Evolutionary conservation across 495 filamentous ascomycete species (phyloP), one percentile per base, ranked within the genome.

Genomic region (Neurospora sp.): DNA sequence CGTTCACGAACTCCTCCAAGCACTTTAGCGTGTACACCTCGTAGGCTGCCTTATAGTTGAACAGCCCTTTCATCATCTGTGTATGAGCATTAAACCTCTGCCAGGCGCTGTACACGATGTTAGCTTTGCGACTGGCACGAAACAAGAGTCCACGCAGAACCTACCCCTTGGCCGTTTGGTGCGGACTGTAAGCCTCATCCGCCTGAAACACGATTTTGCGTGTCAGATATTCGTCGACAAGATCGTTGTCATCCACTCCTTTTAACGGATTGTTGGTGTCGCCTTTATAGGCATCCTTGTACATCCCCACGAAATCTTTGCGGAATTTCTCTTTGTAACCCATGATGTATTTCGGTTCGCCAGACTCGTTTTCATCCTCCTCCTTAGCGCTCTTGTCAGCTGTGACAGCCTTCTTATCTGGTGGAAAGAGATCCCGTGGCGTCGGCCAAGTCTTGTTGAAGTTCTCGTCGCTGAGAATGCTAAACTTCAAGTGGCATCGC

Each of bases 1-100:
- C 86, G 39, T 78, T 74, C 37, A 83, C 82, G 69, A 88, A 89
- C 73, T 87, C 84, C 70, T 85, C 76, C 12, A 89, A 76, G 75
- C 83, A 86, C 14, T 75, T 77, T 8, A 73, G 77, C 0, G 84
- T 88, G 74, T 89, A 89, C 69, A 73, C 75, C 27, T 78, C 78
- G 73, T 86, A 88, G 0, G 86, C 87, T 2, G 79, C 83, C 76
- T 84, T 82, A 69, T 89, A 89, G 71, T 86, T 87, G 79, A 88
- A 88, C n/a, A 89, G 76, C 0, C 87, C 87, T 72, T 89, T 89
- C 86, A 89, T 88, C 85, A 89, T 87, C 71, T 86, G 85, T 35
- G 87, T 89, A 5, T 86, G 82, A 39, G 81, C 80, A 74, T 87
- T 86, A 73, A 89, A 89, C 71, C 83, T 83, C 46, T 86, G 81